phyloP scores from a whole-genome alignment of 441 rosid genomes.

The Kokia cookei region DNA sequence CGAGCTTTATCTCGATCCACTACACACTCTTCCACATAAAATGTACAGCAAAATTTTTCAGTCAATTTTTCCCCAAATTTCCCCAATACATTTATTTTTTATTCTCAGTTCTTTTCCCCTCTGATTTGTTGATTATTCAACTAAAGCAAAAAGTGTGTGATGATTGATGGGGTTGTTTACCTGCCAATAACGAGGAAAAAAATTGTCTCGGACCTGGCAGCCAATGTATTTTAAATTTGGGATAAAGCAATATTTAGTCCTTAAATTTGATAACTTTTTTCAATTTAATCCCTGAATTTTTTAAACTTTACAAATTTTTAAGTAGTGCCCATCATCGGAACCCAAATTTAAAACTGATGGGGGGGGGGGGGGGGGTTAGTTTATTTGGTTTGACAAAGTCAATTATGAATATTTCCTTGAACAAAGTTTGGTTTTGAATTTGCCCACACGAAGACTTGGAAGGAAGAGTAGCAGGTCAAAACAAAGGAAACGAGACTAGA shows the following conservation, averaged over 20 bases:
- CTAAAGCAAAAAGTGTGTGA: not conserved
- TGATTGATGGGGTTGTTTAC: not conserved
- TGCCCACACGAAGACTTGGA: not conserved
- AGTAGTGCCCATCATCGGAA: too few relatives aligned
- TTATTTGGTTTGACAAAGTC: constrained; percentile 1
- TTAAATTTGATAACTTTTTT: too few relatives aligned
- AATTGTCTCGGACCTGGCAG: too few relatives aligned
- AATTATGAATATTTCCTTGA: not conserved
- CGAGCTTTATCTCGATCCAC: constrained; percentile 33
- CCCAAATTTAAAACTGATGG: too few relatives aligned
- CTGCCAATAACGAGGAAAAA: not conserved
- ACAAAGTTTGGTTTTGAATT: not conserved
- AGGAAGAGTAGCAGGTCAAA: not conserved
- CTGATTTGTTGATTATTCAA: not conserved
- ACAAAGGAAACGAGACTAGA: too few relatives aligned
- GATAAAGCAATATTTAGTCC: not conserved
- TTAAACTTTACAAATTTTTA: too few relatives aligned
- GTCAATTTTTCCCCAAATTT: not conserved
- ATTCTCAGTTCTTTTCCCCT: too few relatives aligned
- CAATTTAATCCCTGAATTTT: too few relatives aligned
- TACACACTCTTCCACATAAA: constrained; percentile 24
- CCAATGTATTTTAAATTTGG: not conserved
- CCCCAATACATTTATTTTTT: not conserved
- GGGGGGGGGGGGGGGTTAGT: not conserved
- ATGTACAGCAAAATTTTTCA: not conserved